Base-by-base conservation (phyloP, 2,329 filamentous ascomycete genomes). In the Xylaria sp. region DNA sequence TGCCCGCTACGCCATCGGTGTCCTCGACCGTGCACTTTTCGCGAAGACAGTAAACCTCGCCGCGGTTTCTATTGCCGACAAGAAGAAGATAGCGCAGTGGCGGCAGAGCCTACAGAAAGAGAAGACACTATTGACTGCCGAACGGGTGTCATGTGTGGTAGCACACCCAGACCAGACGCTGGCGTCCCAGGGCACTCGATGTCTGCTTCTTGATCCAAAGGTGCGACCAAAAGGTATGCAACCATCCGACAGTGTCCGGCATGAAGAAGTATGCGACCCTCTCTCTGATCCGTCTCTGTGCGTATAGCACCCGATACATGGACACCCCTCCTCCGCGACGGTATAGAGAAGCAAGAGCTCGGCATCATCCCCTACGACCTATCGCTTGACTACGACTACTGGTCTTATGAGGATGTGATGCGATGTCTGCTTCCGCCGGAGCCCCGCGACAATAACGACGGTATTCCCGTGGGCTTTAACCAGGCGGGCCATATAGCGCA, bases 401-500 rank as follows among this genome's bases (percentile, higher is more conserved):
- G 66, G 66, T 19, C 27, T 63, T 71, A 64, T 21, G 91, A 91
- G 69, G 94, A 98, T 74, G 92, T 99, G 47, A 92, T 98, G 77
- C 85, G 85, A 57, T 89, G 93, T 3, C 88, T 98, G 64, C 85
- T 99, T 0, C 94, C 94, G 0, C 90, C 94, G 72, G 90, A 93
- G 56, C 85, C 92, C 27, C 89, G 94, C 72, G 90, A 91, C 48
- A 94, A 97, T 74, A 60, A 75, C 42, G 86, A 88, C 53, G 90
- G 92, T 71, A 89, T 96, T 36, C 95, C 94, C 2, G 88, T 89
- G 36, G 93, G 94, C 57, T 98, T 97, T 83, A 93, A 93, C 65
- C 90, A 91, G 42, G 94, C 95, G 42, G 95, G 96, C 21, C 95
- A 98, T 75, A 90, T 98, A 59, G 95, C 94, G 48, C 96, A 99